phyloP scores from a whole-genome alignment of 305 asterid genomes.

The Fraxinus angustifolia region DNA sequence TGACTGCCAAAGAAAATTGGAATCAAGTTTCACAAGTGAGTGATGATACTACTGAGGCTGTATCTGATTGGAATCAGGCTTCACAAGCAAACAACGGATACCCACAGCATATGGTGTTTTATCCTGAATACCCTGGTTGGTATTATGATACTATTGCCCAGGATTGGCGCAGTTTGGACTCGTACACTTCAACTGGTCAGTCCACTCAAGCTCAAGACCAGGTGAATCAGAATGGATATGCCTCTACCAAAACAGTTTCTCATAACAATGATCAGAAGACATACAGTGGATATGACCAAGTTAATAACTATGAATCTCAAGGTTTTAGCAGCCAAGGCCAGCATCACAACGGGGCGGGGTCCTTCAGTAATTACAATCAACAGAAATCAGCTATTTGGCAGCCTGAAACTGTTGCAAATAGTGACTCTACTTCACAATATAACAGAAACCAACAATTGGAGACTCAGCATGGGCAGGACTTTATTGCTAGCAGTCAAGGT shows the following conservation, averaged over 20 bases:
- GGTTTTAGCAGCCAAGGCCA: conserved; percentile 41
- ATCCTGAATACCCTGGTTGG: conserved; percentile 93
- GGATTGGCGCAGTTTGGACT: conserved; percentile 66
- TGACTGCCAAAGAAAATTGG: conserved; percentile 36
- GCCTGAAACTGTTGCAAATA: conserved; percentile 36
- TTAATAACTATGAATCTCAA: conserved; percentile 37
- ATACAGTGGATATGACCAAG: conserved; percentile 32
- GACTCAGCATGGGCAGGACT: conserved; percentile 39
- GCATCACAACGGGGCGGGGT: conserved; percentile 48
- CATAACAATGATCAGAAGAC: conserved; percentile 34
- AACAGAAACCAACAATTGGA: conserved; percentile 38
- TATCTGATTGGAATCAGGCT: conserved; percentile 56
- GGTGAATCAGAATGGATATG: conserved; percentile 41
- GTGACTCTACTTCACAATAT: conserved; percentile 37
- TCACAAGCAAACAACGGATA: conserved; percentile 55
- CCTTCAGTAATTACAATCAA: conserved; percentile 44
- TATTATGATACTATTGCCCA: conserved; percentile 67
- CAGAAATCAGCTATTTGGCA: conserved; percentile 42
- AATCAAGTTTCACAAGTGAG: conserved; percentile 49
- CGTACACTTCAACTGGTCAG: conserved; percentile 47
- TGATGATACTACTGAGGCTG: conserved; percentile 31
- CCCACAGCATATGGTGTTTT: conserved; percentile 84
- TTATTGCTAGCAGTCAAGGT: conserved; percentile 34
- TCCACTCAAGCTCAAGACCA: conserved; percentile 49
- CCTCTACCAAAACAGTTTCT: conserved; percentile 33